Base-by-base conservation (phyloP, 805 yeast species). In the Nakazawaea holstii region DNA sequence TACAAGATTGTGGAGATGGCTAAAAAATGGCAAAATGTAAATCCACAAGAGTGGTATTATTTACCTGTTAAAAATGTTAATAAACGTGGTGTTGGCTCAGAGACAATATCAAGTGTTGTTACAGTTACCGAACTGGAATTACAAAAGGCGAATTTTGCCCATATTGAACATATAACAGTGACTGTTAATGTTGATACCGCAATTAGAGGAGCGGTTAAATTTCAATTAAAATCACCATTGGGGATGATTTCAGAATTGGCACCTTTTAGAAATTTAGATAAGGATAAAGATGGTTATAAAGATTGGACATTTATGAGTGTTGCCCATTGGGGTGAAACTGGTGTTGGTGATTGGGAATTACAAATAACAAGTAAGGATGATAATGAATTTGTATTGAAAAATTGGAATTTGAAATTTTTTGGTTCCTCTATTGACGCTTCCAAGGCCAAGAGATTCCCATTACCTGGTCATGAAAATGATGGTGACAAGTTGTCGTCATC, bases 281-380 rank as follows among this genome's bases (percentile, higher is more conserved):
- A 49, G 8, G 71, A 80, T 6, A 52, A 55, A 1, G 69, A 61
- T 1, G 96, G 96, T 0, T 85, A 88, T 53, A 56, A 61, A 5
- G 73, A 85, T 55, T 94, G 99, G 99, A 86, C 87, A 1, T 94
- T 94, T 60, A 88, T 91, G 88, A 78, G 92, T 9, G 98, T 94
- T n/a, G 97, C 96, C 1, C 98, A 94, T 62, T 94, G 98, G 97
- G 97, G 97, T 35, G 91, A 84, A 55, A 42, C 60, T 2, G 92
- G 91, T 2, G 65, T 65, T 26, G 99, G 99, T 9, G 79, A 76
- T 5, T 94, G 99, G 99, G 79, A 65, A 33, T 56, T 94, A 15
- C 79, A 74, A 53, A 91, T 91, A 1, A 58, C 62, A n/a, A 65
- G 67, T 35, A 64, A 60, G 15, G 69, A 62, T 7, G 64, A 58